A percentile compares a stretch with the other conserved stretches of the same genome.
phyloP scores from a whole-genome alignment of 306 rosid genomes.

The Cotoneaster glaucophyllus region DNA sequence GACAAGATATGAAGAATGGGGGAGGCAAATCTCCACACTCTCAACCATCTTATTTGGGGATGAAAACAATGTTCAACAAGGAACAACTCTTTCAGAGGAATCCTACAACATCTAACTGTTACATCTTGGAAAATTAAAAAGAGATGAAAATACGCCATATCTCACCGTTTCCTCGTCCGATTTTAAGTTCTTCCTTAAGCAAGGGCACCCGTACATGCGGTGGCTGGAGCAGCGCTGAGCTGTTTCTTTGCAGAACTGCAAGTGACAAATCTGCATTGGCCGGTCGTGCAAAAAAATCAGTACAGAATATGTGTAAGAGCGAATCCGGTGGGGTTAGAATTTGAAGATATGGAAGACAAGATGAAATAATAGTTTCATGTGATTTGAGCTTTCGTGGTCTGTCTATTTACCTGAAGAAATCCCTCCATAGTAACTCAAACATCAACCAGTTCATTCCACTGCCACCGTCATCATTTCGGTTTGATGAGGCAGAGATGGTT shows the following conservation, averaged over 20 bases:
- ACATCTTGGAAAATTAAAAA: constrained; percentile 7
- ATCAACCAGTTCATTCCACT: constrained; percentile 80
- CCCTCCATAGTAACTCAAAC: constrained; percentile 95
- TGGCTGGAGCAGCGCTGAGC: constrained; percentile 50
- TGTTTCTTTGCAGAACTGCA: constrained; percentile 73
- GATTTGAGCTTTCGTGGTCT: background rate
- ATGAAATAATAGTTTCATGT: background rate
- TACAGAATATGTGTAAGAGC: background rate
- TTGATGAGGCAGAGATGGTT: constrained; percentile 50
- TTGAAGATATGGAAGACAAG: background rate
- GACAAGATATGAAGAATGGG: background rate
- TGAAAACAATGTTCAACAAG: constrained; percentile 25
- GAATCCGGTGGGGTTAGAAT: background rate
- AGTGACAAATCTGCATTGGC: constrained; percentile 66
- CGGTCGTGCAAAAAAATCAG: background rate
- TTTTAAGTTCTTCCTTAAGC: constrained; percentile 40
- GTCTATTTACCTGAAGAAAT: constrained; percentile 80
- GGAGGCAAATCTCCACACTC: constrained; percentile 19
- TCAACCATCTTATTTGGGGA: constrained; percentile 32
- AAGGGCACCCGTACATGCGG: constrained; percentile 73
- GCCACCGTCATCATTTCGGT: constrained; percentile 42
- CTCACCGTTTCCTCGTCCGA: constrained; percentile 4
- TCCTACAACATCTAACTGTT: constrained; percentile 14
- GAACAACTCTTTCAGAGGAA: constrained; percentile 9
- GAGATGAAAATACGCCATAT: constrained; percentile 19